Evolutionary conservation across 192 early-diverging fungal genomes (phyloP), one percentile per base, ranked within the genome.

Genomic region (Spizellomyces punctatus): DNA sequence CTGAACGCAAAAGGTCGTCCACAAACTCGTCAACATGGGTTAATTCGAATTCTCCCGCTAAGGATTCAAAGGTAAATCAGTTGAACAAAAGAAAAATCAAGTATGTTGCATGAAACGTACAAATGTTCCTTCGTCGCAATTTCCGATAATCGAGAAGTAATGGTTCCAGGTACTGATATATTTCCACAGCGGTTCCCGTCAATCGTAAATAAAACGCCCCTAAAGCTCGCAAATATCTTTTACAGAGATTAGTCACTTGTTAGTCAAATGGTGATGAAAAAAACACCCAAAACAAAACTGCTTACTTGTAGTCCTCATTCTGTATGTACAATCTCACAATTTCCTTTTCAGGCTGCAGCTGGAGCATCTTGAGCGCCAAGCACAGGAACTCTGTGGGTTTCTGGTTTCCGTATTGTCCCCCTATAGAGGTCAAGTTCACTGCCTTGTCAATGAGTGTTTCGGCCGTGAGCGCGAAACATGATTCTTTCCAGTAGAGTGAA

Each of bases 401-500:
- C 58, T 94, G 90, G 71, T 86, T 88, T 10, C 93, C 95, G 72
- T 87, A 96, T 64, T 89, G 85, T 12, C 95, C 95, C 48, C 95
- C 95, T 54, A 98, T 88, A 41, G 64, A 79, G 0, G 68, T 80
- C 1, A 98, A 78, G 8, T 81, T 85, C 12, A 90, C 89, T 16
- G 94, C 97, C 70, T 93, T 93, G 71, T 95, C 95, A 74, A 98
- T 87, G 44, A 98, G 82, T 19, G 93, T 89, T 43, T 92, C 94
- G 46, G 93, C 93, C 55, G 93, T 95, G 17, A 98, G 83, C 0
- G 90, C 95, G 84, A 98, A 99, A 80, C 95, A 96, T 27, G 91
- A 86, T 65, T 98, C 94, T 71, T 99, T 99, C 96, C 95, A 99
- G 81, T 96, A 99, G 5, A 92, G 78, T 45, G 89, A 92, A 66